Base-by-base conservation (phyloP, 495 filamentous ascomycete species). In the Neurospora sp. region DNA sequence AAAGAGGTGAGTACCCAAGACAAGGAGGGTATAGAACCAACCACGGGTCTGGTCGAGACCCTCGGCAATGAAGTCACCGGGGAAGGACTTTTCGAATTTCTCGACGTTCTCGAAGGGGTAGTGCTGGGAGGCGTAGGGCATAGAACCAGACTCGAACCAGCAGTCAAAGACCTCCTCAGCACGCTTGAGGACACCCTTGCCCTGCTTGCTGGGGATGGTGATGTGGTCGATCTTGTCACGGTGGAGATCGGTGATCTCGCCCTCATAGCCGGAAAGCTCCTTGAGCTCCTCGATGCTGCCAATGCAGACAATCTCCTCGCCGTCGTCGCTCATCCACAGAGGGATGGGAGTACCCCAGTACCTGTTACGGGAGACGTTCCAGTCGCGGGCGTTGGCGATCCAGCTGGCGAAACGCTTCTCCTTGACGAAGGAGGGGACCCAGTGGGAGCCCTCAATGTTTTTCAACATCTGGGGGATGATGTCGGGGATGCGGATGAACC, bases 341-440 rank as follows among this genome's bases (percentile, higher is more conserved):
- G 96, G 96, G 39, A 99, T 88, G 91, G 96, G 96, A 1, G 96
- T 98, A 73, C 96, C 96, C 96, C 96, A 99, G 82, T 97, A 99
- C 70, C 96, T 88, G 81, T 97, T 98, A 48, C 96, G 88, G 65
- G 94, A 96, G 44, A 99, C 91, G 81, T 97, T 97, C 96, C 96
- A 99, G 82, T 99, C 96, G 53, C 92, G 89, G n/a, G 96, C 94
- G 79, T 95, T 97, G 42, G 87, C 85, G 73, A 82, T 79, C 80
- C 80, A 82, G 76, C 78, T 85, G 8, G 89, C 87, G 78, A 99
- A 99, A 39, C 96, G 88, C 72, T 91, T 92, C 73, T 98, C 94
- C 81, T 97, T 98, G 53, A 99, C 94, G 75, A 93, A 92, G 2
- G 87, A 89, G 2, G 96, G 96, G 12, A 97, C 95, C 96, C 96